Evolutionary conservation across 192 early-diverging fungal species (phyloP).

Genomic region (Coemansia sp.): DNA sequence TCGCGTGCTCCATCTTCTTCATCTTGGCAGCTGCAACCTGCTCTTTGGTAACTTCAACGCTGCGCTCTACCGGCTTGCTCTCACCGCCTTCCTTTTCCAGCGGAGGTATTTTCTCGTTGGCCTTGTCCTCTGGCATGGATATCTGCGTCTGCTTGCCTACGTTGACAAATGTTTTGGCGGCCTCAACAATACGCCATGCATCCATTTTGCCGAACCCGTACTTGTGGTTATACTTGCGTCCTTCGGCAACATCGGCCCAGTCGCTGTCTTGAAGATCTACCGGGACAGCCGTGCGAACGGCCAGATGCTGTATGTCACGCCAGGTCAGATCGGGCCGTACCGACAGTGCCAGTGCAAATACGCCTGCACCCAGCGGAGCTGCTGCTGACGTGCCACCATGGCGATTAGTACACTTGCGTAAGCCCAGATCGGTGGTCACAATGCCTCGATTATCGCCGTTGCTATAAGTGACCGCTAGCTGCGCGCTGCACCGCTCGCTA

Average conservation of each 20-base stretch:
- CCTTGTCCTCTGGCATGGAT: conserved; percentile 32
- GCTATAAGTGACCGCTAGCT: conserved; percentile 84
- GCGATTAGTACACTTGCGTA: conserved; percentile 64
- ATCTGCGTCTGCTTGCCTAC: conserved; percentile 67
- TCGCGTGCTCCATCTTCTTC: conserved; percentile 78
- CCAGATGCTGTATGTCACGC: conserved; percentile 90
- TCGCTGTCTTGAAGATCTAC: conserved; percentile 65
- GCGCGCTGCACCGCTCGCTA: conserved; percentile 84
- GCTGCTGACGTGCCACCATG: conserved; percentile 97
- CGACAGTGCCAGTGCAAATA: conserved; percentile 82
- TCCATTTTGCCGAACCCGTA: conserved; percentile 94
- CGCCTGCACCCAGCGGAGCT: conserved; percentile 87
- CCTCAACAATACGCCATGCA: conserved; percentile 75
- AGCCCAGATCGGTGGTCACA: conserved; percentile 86
- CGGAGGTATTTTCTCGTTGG: conserved; percentile 57
- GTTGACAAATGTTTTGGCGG: conserved; percentile 63
- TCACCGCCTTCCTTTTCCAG: conserved; percentile 34
- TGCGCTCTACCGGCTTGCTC: conserved; percentile 30
- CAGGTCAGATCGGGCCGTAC: conserved; percentile 91
- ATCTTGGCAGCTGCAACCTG: conserved; percentile 55
- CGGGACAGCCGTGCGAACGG: conserved; percentile 73
- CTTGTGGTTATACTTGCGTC: conserved; percentile 84
- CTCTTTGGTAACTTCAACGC: conserved; percentile 47
- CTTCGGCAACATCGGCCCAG: conserved; percentile 69
- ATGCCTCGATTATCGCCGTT: conserved; percentile 75